phyloP scores from a whole-genome alignment of 345 rosid species.

The Lepidium aucheri region DNA sequence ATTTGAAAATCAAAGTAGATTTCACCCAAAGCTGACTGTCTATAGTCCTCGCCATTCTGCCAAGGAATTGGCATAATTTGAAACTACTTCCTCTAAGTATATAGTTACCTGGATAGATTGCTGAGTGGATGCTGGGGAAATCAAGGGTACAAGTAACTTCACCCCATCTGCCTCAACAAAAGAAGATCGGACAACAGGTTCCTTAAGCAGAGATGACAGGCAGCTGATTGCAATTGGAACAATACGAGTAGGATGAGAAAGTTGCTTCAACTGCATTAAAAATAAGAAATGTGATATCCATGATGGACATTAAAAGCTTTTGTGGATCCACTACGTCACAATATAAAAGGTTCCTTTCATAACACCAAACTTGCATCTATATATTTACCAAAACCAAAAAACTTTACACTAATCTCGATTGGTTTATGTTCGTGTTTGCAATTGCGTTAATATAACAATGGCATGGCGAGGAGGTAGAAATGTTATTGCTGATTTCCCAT shows the following conservation, averaged over 20 bases:
- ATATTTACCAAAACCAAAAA: neutral
- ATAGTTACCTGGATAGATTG: constrained; percentile 82
- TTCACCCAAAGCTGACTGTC: neutral
- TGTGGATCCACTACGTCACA: neutral
- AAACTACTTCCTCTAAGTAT: neutral
- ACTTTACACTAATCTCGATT: neutral
- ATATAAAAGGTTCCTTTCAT: neutral
- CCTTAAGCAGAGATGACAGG: constrained; percentile 71
- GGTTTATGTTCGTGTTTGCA: neutral
- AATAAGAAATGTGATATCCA: constrained; percentile 19
- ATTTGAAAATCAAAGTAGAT: neutral
- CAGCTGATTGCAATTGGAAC: constrained; percentile 71
- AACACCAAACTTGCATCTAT: neutral
- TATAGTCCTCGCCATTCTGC: neutral
- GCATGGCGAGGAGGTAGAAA: neutral
- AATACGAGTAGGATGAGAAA: constrained; percentile 80
- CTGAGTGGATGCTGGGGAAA: constrained; percentile 93
- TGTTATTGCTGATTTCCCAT: neutral
- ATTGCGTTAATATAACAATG: neutral
- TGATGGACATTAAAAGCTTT: neutral
- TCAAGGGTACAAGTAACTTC: constrained; percentile 76
- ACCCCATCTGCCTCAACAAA: constrained; percentile 91
- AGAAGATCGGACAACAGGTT: constrained; percentile 81
- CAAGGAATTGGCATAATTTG: neutral
- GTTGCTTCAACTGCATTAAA: constrained; percentile 66